phyloP scores from a whole-genome alignment of 129 eudicot genomes.

The Saposhnikovia divaricata region DNA sequence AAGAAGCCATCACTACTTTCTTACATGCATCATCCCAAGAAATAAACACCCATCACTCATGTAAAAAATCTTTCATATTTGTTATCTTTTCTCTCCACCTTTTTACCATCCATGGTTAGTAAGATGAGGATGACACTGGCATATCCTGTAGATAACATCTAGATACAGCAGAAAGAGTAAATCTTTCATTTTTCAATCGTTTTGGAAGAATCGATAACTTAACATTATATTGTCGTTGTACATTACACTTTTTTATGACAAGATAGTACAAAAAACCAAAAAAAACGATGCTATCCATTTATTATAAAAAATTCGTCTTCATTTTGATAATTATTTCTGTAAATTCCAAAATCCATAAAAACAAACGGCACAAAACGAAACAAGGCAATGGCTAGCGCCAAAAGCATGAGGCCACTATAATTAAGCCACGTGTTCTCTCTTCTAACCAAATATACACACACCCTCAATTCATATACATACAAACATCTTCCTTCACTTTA shows the following conservation, averaged over 20 bases:
- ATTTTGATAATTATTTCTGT: no score
- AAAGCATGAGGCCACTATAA: neutral
- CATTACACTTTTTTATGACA: no score
- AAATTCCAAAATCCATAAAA: neutral
- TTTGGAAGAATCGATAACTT: no score
- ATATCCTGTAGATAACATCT: neutral
- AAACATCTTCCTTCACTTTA: neutral
- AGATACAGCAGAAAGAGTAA: neutral
- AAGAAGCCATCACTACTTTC: slow-evolving; percentile 55
- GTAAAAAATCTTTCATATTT: neutral
- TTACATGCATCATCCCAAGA: slow-evolving; percentile 40
- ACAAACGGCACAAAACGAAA: neutral
- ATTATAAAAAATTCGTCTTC: no score
- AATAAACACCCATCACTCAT: neutral
- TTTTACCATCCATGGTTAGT: neutral
- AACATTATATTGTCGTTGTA: no score
- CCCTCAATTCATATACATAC: neutral
- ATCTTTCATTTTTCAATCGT: no score
- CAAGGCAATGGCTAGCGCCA: neutral
- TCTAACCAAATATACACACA: neutral
- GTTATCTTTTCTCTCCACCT: neutral
- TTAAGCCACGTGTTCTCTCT: neutral
- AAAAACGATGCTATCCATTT: no score
- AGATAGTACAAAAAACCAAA: no score
- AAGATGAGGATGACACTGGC: neutral